These are phyloP conservation scores for Ganoderma resinaceum DNA, from an alignment of 1,284 basidiomycete species.

Conservation along the genomic window DNA sequence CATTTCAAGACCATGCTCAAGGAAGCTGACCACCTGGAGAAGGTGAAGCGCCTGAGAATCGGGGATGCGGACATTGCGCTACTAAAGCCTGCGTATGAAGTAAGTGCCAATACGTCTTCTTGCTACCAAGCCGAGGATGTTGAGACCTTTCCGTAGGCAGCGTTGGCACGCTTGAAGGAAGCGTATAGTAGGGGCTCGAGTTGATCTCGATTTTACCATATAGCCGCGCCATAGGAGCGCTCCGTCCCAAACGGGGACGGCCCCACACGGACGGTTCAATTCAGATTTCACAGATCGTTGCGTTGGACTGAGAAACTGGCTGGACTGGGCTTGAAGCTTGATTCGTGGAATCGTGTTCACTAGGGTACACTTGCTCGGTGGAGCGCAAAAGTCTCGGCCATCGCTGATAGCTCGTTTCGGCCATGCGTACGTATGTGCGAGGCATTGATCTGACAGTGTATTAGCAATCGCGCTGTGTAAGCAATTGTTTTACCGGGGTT, in stretches of 20 bases:
- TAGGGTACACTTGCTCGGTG: not conserved
- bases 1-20: constrained; percentile 90
- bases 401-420: not conserved
- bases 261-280: not conserved
- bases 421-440: not conserved
- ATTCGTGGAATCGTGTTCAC: too few species aligned
- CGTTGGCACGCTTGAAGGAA: constrained; percentile 46
- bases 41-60: constrained; percentile 78
- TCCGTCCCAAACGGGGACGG: not conserved
- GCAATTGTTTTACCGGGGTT: not conserved
- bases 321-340: too few species aligned
- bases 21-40: constrained; percentile 75
- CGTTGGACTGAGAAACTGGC: not conserved
- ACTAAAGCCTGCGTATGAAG: constrained; percentile 72
- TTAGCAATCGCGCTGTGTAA: not conserved
- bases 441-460: too few species aligned
- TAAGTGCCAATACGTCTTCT: constrained; percentile 37
- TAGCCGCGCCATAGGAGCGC: not conserved
- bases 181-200: constrained; percentile 39
- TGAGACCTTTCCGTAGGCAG: constrained; percentile 37
- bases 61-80: constrained; percentile 66
- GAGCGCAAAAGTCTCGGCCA: not conserved
- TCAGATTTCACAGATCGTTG: not conserved
- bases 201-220: constrained; percentile 9
- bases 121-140: not conserved